Base-by-base conservation (phyloP, 768 basidiomycete species). In the Boletus fagicola region DNA sequence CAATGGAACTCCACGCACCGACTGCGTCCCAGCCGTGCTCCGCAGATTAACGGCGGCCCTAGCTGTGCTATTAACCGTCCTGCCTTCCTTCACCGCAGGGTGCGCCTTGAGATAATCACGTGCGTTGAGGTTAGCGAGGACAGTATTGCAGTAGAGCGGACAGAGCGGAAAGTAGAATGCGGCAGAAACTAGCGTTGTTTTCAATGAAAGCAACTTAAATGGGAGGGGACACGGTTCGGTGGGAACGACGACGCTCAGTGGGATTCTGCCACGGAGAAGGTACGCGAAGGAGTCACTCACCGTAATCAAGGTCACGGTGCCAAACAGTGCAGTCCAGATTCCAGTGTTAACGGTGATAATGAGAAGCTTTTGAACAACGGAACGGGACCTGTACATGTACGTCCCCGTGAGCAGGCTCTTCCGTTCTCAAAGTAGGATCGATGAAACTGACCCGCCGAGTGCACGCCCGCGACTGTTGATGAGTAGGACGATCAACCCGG, bases 301-400 rank as follows among this genome's bases (percentile, higher is more conserved):
- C 1, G 42, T 0, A 11, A 59, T 35, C 2, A 62, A 35, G 35
- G 40, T 47, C 5, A 47, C 5, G 1, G 53, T 30, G 18, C 46
- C 51, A 26, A 54, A 62, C n/a, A 62, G 7, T 13, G 57, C 51
- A 15, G 57, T 63, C 60, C 62, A 62, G n/a, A 53, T 33, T 5
- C 54, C 57, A 30, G 53, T 62, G 40, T 58, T 59, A 42, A 59
- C 20, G 13, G 62, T 55, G 52, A 53, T 40, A 45, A 63, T 20
- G 28, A 53, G 24, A n/a, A 62, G 51, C 22, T 45, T 60, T 33
- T 56, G 54, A 11, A 62, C 43, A n/a, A 55, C 6, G 28, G 28
- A 28, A 5, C 28, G 49, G 7, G 53, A 49, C 24, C 58, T 56
- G 13, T 13, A 33, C 22, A 10, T 11, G n/a, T 24, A 52, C 22